Evolutionary conservation across 2,329 filamentous ascomycete genomes (phyloP).

Genomic region (Trichoderma sp.): DNA sequence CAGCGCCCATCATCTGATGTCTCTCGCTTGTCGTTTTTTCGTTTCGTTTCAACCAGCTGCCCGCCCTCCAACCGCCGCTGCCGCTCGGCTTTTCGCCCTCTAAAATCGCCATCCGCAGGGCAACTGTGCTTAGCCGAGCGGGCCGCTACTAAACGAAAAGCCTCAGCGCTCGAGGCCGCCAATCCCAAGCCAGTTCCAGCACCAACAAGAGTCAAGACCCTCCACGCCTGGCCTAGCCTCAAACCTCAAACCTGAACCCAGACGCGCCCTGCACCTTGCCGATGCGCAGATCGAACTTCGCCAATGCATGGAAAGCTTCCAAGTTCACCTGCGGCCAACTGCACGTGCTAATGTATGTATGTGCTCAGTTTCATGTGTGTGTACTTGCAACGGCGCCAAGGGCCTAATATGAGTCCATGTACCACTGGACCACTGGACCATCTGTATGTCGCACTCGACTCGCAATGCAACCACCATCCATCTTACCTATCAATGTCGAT

Average conservation of each 20-base stretch:
- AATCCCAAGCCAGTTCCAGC: background rate
- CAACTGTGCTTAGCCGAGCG: background rate
- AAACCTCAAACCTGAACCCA: background rate
- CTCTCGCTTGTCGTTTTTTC: background rate
- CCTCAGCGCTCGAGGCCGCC: background rate
- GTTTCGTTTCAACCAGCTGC: slow-evolving; percentile 1
- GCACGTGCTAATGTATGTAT: background rate
- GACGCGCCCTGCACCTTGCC: background rate
- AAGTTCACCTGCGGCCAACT: background rate
- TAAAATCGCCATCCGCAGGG: background rate
- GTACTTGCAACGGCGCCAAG: background rate
- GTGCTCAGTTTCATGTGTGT: background rate
- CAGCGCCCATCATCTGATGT: background rate
- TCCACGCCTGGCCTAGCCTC: background rate
- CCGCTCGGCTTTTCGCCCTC: background rate
- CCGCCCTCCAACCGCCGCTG: background rate
- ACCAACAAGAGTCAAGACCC: background rate
- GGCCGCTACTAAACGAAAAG: slow-evolving; percentile 7
- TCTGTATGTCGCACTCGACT: background rate
- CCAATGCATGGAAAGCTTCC: background rate
- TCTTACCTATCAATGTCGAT: background rate
- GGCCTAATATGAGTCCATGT: background rate
- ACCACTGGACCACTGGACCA: background rate
- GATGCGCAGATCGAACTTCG: background rate
- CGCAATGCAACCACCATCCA: background rate